Conservation (phyloP, 768 basidiomycete species). For the Lentinula lateritia region DNA sequence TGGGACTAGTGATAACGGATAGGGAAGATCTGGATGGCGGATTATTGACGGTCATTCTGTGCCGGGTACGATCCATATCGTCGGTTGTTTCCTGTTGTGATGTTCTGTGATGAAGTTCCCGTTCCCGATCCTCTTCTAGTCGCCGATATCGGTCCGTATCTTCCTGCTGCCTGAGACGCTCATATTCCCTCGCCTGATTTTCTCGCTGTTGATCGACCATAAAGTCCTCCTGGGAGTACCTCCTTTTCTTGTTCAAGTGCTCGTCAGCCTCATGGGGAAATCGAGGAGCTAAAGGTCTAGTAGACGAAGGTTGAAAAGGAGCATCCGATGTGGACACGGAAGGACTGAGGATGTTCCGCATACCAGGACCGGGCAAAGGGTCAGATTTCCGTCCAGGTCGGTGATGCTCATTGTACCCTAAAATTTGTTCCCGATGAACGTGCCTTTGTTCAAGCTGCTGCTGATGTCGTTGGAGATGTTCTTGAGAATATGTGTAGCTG, state of each 20-base stretch:
- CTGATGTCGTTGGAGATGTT: slow-evolving; percentile 6
- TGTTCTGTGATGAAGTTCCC: not conserved
- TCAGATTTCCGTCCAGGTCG: slow-evolving; percentile 7
- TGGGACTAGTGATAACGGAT: not conserved
- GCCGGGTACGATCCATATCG: not conserved
- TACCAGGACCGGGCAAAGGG: slow-evolving; percentile 5
- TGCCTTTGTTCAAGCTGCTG: slow-evolving; percentile 5
- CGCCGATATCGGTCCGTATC: slow-evolving; percentile 1
- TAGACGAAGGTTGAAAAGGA: slow-evolving; percentile 4
- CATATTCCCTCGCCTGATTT: not conserved
- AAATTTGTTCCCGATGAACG: slow-evolving; percentile 6
- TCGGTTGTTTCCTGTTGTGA: not conserved
- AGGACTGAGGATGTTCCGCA: slow-evolving; percentile 2
- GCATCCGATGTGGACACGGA: not conserved
- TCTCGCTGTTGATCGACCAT: slow-evolving; percentile 22
- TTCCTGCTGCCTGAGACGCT: not conserved
- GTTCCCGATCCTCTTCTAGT: not conserved
- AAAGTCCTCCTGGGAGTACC: slow-evolving; percentile 24
- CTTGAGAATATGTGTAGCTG: not conserved
- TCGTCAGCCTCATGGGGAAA: slow-evolving; percentile 1
- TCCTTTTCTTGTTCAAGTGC: slow-evolving; percentile 31
- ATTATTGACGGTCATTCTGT: not conserved
- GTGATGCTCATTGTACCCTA: not conserved
- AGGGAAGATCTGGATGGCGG: not conserved
- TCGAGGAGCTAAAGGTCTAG: slow-evolving; percentile 13